Evolutionary conservation across 83 land plant species (phyloP).

Genomic region (Diphasiastrum complanatum): DNA sequence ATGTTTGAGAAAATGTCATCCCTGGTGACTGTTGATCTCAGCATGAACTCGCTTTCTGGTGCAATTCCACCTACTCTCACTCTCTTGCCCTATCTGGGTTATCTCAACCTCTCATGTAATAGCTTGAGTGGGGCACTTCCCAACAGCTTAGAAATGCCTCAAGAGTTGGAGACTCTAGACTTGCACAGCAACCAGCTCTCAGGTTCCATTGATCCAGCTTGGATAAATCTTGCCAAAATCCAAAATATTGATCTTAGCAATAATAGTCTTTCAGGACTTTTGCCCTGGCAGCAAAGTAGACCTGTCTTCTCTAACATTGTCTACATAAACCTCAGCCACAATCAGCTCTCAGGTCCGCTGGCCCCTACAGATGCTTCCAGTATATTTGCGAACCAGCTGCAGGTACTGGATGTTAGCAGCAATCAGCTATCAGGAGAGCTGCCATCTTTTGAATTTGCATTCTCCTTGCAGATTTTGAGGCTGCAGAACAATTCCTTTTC

Average conservation of each 20-base stretch:
- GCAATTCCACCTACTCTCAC: neutral
- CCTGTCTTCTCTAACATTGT: neutral
- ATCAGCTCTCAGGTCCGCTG: slow-evolving; percentile 17
- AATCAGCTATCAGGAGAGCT: slow-evolving; percentile 18
- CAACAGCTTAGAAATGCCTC: neutral
- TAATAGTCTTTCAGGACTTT: slow-evolving; percentile 25
- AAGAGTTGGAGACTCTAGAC: neutral
- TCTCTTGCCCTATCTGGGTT: neutral
- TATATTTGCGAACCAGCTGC: slow-evolving; percentile 18
- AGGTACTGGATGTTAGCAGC: slow-evolving; percentile 17
- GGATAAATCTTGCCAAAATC: neutral
- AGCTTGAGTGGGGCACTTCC: slow-evolving; percentile 16
- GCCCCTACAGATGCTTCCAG: slow-evolving; percentile 13
- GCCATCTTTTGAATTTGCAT: slow-evolving; percentile 19
- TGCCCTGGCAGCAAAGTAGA: slow-evolving; percentile 15
- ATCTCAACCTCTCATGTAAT: slow-evolving; percentile 16
- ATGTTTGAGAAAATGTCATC: slow-evolving; percentile 8
- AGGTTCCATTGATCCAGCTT: slow-evolving; percentile 6
- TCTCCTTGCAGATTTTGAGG: slow-evolving; percentile 5
- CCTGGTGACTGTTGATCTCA: slow-evolving; percentile 11
- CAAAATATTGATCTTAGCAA: slow-evolving; percentile 26
- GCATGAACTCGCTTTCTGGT: neutral
- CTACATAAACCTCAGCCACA: slow-evolving; percentile 15
- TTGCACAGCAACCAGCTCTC: slow-evolving; percentile 9
- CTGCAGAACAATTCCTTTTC: slow-evolving; percentile 13